These are phyloP conservation scores for Caryopteris hybrid DNA, from an alignment of 305 asterid genomes.

Conservation along the genomic window DNA sequence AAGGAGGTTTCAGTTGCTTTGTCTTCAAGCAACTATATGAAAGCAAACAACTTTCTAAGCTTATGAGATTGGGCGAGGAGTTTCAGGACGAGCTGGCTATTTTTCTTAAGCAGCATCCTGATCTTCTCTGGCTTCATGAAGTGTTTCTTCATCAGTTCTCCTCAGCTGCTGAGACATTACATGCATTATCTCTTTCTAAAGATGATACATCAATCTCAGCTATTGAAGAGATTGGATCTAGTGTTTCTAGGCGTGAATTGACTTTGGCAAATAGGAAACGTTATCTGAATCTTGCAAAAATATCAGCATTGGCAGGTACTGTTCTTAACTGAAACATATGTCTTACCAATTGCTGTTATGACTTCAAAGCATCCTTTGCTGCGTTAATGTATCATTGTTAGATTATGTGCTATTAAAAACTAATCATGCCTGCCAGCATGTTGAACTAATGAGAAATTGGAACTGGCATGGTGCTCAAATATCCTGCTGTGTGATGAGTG, in stretches of 20 bases:
- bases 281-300: constrained; percentile 77
- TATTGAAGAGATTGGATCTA: constrained; percentile 36
- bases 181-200: constrained; percentile 60
- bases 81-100: constrained; percentile 70
- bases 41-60: constrained; percentile 64
- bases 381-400: neutral
- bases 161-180: constrained; percentile 82
- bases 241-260: constrained; percentile 24
- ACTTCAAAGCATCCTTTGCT: constrained; percentile 17
- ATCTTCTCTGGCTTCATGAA: constrained; percentile 94
- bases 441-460: neutral
- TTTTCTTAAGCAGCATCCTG: constrained; percentile 68
- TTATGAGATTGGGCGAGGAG: constrained; percentile 89
- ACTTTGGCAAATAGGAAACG: constrained; percentile 71
- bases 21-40: constrained; percentile 77
- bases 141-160: constrained; percentile 74
- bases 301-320: constrained; percentile 85
- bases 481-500: constrained; percentile 2
- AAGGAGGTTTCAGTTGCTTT: constrained; percentile 86
- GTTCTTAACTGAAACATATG: constrained; percentile 11
- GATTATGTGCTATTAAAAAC: neutral
- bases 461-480: neutral
- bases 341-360: neutral
- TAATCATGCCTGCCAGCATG: neutral
- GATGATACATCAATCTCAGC: constrained; percentile 36